phyloP scores from a whole-genome alignment of 2,329 filamentous ascomycete genomes.

The Pseudogymnoascus pannorum region DNA sequence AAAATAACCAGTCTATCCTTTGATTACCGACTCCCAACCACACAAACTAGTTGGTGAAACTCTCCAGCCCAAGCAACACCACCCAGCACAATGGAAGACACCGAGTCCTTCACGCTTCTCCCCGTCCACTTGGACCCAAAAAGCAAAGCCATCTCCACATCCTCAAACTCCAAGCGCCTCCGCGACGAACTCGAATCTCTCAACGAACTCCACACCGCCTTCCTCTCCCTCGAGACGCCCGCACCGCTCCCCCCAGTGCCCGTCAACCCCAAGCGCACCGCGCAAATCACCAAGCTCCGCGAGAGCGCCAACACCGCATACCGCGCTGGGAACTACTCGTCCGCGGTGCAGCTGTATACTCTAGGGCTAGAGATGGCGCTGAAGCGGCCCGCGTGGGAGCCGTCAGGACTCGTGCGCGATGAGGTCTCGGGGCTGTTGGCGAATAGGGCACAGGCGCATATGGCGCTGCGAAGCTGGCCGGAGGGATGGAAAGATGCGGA shows the following conservation, averaged over 20 bases:
- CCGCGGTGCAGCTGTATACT: conserved; percentile 74
- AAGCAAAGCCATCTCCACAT: conserved; percentile 62
- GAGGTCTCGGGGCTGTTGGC: conserved; percentile 74
- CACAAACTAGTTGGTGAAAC: background rate
- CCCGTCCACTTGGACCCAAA: conserved; percentile 75
- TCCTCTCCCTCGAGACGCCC: conserved; percentile 58
- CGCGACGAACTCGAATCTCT: conserved; percentile 62
- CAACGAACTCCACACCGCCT: conserved; percentile 69
- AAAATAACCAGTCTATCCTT: background rate
- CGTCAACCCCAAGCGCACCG: conserved; percentile 85
- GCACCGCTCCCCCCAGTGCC: conserved; percentile 80
- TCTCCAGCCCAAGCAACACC: conserved; percentile 5
- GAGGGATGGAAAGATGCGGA: conserved; percentile 85
- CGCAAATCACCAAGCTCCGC: conserved; percentile 82
- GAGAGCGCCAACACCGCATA: conserved; percentile 79
- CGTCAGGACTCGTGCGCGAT: conserved; percentile 72
- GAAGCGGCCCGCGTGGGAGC: conserved; percentile 79
- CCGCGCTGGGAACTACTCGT: conserved; percentile 66
- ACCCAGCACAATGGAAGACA: conserved; percentile 42
- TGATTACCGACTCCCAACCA: background rate
- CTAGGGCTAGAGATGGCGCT: conserved; percentile 89
- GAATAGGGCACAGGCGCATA: conserved; percentile 85
- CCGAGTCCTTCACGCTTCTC: conserved; percentile 72
- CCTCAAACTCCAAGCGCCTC: conserved; percentile 43
- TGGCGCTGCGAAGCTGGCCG: conserved; percentile 73